phyloP scores from a whole-genome alignment of 495 filamentous ascomycete genomes.

The Penicillium nucicola region DNA sequence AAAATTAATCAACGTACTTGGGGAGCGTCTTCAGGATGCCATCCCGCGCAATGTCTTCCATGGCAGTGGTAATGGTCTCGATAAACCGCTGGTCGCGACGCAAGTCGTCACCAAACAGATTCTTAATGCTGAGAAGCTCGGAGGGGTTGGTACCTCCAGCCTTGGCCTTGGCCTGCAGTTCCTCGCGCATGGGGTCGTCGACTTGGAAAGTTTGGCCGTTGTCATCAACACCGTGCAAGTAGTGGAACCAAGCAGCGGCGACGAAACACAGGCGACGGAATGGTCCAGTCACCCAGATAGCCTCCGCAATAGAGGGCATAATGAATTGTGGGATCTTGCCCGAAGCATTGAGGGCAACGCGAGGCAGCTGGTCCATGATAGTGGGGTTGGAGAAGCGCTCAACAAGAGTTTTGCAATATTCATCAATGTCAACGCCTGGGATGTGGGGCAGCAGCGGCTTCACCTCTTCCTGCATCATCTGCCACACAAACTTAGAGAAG shows the following conservation, averaged over 20 bases:
- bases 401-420: constrained; percentile 43
- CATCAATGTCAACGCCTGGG: constrained; percentile 43
- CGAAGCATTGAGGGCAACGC: constrained; percentile 43
- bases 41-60: constrained; percentile 40
- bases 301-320: constrained; percentile 48
- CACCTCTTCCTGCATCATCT: constrained; percentile 50
- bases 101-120: constrained; percentile 45
- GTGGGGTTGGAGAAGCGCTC: constrained; percentile 50
- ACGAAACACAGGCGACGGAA: constrained; percentile 45
- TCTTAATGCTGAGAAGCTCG: constrained; percentile 39
- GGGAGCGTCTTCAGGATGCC: constrained; percentile 42
- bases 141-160: constrained; percentile 33
- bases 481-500: constrained; percentile 40
- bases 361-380: constrained; percentile 46
- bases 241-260: constrained; percentile 45
- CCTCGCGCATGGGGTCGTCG: constrained; percentile 43
- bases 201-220: constrained; percentile 35
- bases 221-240: constrained; percentile 43
- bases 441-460: constrained; percentile 44
- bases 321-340: constrained; percentile 52
- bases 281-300: constrained; percentile 41
- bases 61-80: constrained; percentile 32
- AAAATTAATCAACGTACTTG: constrained; percentile 40
- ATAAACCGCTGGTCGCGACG: constrained; percentile 39
- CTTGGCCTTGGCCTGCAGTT: constrained; percentile 39